Evolutionary conservation across 768 basidiomycete genomes (phyloP), one percentile per base, ranked within the genome.

Genomic region (Leucogyrophana mollusca): DNA sequence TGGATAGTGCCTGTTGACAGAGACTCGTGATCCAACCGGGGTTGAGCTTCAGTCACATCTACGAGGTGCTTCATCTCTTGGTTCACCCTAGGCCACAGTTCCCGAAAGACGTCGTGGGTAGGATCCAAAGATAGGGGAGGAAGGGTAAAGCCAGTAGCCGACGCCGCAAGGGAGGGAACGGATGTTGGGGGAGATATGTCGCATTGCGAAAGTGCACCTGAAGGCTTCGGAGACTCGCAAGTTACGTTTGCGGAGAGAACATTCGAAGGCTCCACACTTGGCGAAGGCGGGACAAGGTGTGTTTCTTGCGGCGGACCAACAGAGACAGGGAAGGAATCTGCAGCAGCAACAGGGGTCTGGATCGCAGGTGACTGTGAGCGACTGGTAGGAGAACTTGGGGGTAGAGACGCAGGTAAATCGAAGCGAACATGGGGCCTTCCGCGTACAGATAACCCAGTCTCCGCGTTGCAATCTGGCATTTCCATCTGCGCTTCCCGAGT

Each of bases 51-150:
- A 13, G 27, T 54, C 23, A 37, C 35, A 2, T 53, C 52, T 46
- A 62, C 56, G 25, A 70, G 43, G 43, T 69, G 65, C 35, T 57
- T 56, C 51, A 71, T 63, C 52, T 73, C 71, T 46, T 69, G 67
- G 21, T 61, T 62, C 17, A 65, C 61, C 46, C 56, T 66, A 6
- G 67, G 68, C 69, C 69, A 71, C 43, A 64, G 47, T 40, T 63
- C 51, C 47, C 54, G 43, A 43, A 59, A 44, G 39, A 56, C 42
- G 43, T 65, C 60, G 43, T 50, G 33, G 25, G 40, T 20, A 13
- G 53, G 21, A 27, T 41, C 30, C 37, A 38, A 16, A 50, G 51
- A 21, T 16, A 16, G 40, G 9, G 56, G 50, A 9, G 59, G 54
- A n/a, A 56, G 27, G 3, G 49, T 47, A 43, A 50, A 52, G 47